A percentile compares a stretch with the other conserved stretches of the same genome.
Conservation (phyloP, 176 grass and related monocot genomes). For the Oryza coarctata region DNA sequence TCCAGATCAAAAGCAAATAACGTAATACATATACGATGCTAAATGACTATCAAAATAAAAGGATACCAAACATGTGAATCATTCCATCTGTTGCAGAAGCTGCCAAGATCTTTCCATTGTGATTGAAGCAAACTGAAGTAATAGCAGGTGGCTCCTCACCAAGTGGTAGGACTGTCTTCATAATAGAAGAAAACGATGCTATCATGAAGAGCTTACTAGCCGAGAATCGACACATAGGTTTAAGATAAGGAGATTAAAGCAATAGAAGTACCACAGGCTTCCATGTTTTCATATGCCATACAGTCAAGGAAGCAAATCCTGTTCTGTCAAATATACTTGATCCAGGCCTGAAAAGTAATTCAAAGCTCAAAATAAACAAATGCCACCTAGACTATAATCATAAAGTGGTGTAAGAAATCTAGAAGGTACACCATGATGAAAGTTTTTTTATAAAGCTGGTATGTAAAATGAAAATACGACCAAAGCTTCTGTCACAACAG, state of each 20-base stretch:
- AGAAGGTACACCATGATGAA: neutral
- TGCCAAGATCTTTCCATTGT: slow-evolving; percentile 96
- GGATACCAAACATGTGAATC: slow-evolving; percentile 99
- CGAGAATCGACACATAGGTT: slow-evolving; percentile 9
- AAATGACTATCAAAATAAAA: slow-evolving; percentile 20
- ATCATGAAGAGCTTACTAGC: neutral
- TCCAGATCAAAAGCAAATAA: slow-evolving; percentile 18
- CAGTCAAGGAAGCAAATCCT: slow-evolving; percentile 89
- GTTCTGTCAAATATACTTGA: slow-evolving; percentile 70
- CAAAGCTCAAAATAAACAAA: slow-evolving; percentile 32
- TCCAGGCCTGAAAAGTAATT: slow-evolving; percentile 55
- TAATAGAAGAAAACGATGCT: slow-evolving; percentile 24
- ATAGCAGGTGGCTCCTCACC: slow-evolving; percentile 96
- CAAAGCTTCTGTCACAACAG: neutral
- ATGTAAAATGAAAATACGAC: neutral
- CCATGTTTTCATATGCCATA: slow-evolving; percentile 98
- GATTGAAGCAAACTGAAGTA: slow-evolving; percentile 95
- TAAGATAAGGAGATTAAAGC: slow-evolving; percentile 27
- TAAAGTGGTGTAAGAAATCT: neutral
- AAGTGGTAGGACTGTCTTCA: slow-evolving; percentile 92
- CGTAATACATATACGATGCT: neutral
- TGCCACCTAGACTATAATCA: slow-evolving; percentile 19
- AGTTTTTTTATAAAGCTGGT: neutral
- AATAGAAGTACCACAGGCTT: slow-evolving; percentile 76
- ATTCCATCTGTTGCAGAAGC: slow-evolving; percentile 93